Base-by-base conservation (phyloP, 78 protist genomes). In the Dictyostelium capitatum region DNA sequence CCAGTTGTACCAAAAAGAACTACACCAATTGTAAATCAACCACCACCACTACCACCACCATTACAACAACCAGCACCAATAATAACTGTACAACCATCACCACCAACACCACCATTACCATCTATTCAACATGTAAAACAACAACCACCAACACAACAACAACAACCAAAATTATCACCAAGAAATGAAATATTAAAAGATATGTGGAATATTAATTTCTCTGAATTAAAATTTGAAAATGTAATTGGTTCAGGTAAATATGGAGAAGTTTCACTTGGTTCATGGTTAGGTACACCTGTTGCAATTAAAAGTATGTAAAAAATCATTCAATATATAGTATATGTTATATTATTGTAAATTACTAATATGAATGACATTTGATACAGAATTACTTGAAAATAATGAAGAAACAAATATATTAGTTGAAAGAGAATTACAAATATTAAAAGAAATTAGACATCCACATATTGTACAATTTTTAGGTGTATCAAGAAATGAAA, bases 201-300 rank as follows among this genome's bases (percentile, higher is more conserved):
- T 43, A 70, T 54, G 50, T 91, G 90, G 90, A 80, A 91, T 54
- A 91, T 91, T 23, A 62, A 72, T 14, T 91, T 78, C 20, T 41
- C 6, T 6, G 91, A 91, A 47, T 47, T 91, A 25, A 73, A 37
- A 54, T 65, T 91, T 41, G 95, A 56, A 43, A 72, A 91, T 82
- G 91, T 73, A 20, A 79, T 91, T 47, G 89, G 92, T 53, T n/a
- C 41, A 2, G 95, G 95, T 19, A 80, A 79, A 46, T 82, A 82
- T 74, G 95, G 95, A 41, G 82, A 67, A 20, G 95, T 91, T 1
- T 82, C 83, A 10, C 77, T 82, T 1, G 95, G 95, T 12, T 17
- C 12, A 19, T 91, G 79, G 78, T 41, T 91, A 25, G 95, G 95
- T 19, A 82, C 91, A 37, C 95, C 95, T 23, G 89, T 81, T 51